Evolutionary conservation across 352 stramenopile species (phyloP), one percentile per base, ranked within the genome.

Genomic region (Phytophthora kernoviae): DNA sequence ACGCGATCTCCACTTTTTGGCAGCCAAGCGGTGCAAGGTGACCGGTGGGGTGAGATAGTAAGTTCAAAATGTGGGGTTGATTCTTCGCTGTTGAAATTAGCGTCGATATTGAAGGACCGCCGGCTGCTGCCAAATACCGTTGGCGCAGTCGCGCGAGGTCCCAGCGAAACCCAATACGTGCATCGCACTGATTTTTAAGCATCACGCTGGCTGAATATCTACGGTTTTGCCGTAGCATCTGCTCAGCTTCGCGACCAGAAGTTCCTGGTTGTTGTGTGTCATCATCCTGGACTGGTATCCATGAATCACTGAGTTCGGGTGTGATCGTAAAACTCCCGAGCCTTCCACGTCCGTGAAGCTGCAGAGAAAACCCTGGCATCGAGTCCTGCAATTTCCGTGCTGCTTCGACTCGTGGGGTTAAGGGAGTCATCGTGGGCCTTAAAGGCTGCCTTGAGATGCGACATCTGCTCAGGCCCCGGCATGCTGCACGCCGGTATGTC

Each of bases 401-500:
- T 37, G 50, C 62, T 15, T 55, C 55, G 26, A 33, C 48, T 43
- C 49, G 50, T 44, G 62, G 62, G 37, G 56, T 70, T 20, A 51
- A 33, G 10, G 21, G 33, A 15, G 5, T 44, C 39, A 14, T 58
- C 48, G 3, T 77, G 47, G 1, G 21, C 44, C 41, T 78, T 52
- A 30, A 79, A 77, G 1, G 69, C 59, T 10, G 73, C 50, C 6
- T 62, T 58, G 0, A 91, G 53, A 24, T 73, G 63, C 5, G 22
- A 22, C 21, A 79, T 65, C 50, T 90, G 79, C n/a, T 57, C 20
- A 1, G 69, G 58, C 4, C 79, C 76, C 1, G 81, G 77, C 44
- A 90, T 69, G 14, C 77, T 83, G 57, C 83, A 90, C 14, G 52
- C 46, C 20, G 79, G 80, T 5, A 89, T 68, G 26, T 79, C 57